A percentile compares a stretch with the other conserved stretches of the same genome.
These are phyloP conservation scores for Flagelloscypha sp. DNA, from an alignment of 768 basidiomycete genomes.

Conservation along the genomic window DNA sequence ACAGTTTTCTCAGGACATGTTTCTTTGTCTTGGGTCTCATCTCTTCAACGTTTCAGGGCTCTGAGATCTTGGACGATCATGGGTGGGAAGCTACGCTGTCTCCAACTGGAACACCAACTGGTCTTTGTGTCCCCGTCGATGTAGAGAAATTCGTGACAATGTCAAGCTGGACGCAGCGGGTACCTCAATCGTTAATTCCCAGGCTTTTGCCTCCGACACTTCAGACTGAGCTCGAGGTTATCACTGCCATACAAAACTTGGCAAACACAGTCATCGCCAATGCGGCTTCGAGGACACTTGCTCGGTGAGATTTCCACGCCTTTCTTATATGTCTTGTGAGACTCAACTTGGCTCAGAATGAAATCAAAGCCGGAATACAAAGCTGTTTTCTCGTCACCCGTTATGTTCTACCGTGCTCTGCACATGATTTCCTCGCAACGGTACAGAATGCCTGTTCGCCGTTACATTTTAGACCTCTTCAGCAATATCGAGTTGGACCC, in stretches of 20 bases:
- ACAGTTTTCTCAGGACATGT: slow-evolving; percentile 58
- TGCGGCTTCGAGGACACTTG: slow-evolving; percentile 83
- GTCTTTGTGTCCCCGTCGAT: slow-evolving; percentile 85
- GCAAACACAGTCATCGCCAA: slow-evolving; percentile 95
- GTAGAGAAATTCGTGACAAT: slow-evolving; percentile 71
- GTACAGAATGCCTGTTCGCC: slow-evolving; percentile 85
- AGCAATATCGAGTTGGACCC: slow-evolving; percentile 69
- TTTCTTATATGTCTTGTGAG: slow-evolving; percentile 2
- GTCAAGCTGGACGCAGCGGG: slow-evolving; percentile 50
- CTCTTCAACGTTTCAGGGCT: slow-evolving; percentile 84
- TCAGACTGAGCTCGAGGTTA: slow-evolving; percentile 71
- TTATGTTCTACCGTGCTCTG: slow-evolving; percentile 77
- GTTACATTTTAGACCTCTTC: slow-evolving; percentile 91
- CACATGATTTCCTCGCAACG: slow-evolving; percentile 84
- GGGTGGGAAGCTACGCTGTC: slow-evolving; percentile 89
- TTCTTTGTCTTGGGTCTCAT: slow-evolving; percentile 93
- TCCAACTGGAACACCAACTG: slow-evolving; percentile 79
- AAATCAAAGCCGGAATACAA: slow-evolving; percentile 73
- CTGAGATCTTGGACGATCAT: slow-evolving; percentile 88
- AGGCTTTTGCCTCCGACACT: slow-evolving; percentile 58
- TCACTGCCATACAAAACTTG: slow-evolving; percentile 87
- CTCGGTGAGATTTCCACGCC: slow-evolving; percentile 45
- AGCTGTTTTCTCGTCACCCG: slow-evolving; percentile 65
- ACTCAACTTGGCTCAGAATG: slow-evolving; percentile 39
- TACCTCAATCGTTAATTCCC: slow-evolving; percentile 28